These are phyloP conservation scores for Hypoxylon sp. DNA, from an alignment of 2,329 filamentous ascomycete genomes.

Conservation along the genomic window DNA sequence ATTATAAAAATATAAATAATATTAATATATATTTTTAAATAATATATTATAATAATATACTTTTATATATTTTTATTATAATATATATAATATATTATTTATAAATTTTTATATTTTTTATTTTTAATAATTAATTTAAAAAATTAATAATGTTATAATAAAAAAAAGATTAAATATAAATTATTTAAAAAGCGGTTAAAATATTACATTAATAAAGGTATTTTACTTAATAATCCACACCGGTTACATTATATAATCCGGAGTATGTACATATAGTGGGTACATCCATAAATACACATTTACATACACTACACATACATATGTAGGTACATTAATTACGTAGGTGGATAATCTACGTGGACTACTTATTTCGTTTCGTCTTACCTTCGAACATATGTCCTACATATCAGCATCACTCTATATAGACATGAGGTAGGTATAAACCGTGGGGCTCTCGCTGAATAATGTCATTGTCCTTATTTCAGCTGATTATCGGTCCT, in stretches of 20 bases:
- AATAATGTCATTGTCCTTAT: slow-evolving; percentile 3
- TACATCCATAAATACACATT: too few species aligned
- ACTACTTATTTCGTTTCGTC: not conserved
- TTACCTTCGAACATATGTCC: slow-evolving; percentile 10
- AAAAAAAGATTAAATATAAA: too few species aligned
- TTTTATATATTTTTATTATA: not conserved
- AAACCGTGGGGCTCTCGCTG: not conserved
- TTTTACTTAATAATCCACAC: too few species aligned
- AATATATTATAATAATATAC: not conserved
- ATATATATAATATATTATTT: not conserved
- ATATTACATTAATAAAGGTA: too few species aligned
- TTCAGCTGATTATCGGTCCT: slow-evolving; percentile 14
- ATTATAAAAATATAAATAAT: not conserved
- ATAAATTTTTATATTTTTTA: not conserved
- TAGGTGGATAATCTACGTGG: not conserved
- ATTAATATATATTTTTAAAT: not conserved
- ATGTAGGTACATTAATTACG: too few species aligned
- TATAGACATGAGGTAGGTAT: not conserved
- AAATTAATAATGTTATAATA: not conserved
- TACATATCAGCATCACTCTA: slow-evolving; percentile 9
- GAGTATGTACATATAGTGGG: too few species aligned
- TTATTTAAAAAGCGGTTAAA: too few species aligned
- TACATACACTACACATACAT: too few species aligned
- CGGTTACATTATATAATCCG: not conserved
- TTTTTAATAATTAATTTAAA: slow-evolving; percentile 1